Evolutionary conservation across 495 filamentous ascomycete genomes (phyloP), one percentile per base, ranked within the genome.

Genomic region (Schizothecium vesticola): DNA sequence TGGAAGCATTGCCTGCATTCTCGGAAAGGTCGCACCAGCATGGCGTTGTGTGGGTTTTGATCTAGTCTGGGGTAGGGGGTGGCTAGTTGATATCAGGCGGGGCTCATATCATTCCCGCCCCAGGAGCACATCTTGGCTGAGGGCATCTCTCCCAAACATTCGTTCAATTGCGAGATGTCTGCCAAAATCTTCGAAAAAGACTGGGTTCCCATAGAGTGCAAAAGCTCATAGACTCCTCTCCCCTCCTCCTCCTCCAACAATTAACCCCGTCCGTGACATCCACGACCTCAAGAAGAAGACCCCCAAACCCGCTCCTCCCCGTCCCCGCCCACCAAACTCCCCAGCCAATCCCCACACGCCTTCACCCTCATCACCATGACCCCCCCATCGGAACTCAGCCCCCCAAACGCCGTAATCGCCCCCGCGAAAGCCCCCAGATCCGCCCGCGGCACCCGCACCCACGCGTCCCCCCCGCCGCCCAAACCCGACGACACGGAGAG

Each of bases 361-460:
- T 64, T 66, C 23, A 85, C 62, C 61, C 73, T 74, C 56, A 85
- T 66, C 7, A 81, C 31, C 62, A 75, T 70, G 62, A 66, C 67
- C 22, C 71, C n/a, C 70, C 72, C 21, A 84, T 83, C 67, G 29
- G 3, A 24, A 0, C 84, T 80, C 79, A 86, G 87, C 31, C 89
- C 89, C 61, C 86, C 86, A 70, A 91, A 78, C 12, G 90, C 91
- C 4, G 87, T 88, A 6, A 91, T 81, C 16, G 94, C 87, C 6
- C 84, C 89, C 7, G 79, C 78, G 63, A 87, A 86, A 1, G 78
- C 78, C 0, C 74, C 78, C 8, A 86, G 81, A 73, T 97, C 92
- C 64, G 86, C 84, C 56, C 86, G 75, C 0, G 94, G 91, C 1
- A 97, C 79, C 21, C 94, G 86, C 31, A 97, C 80, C 91, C 92